Percentiles rank a stretch among this genome's conserved stretches.
Conservation (phyloP, 2,329 filamentous ascomycete genomes). For the Pseudocercospora cruenta region DNA sequence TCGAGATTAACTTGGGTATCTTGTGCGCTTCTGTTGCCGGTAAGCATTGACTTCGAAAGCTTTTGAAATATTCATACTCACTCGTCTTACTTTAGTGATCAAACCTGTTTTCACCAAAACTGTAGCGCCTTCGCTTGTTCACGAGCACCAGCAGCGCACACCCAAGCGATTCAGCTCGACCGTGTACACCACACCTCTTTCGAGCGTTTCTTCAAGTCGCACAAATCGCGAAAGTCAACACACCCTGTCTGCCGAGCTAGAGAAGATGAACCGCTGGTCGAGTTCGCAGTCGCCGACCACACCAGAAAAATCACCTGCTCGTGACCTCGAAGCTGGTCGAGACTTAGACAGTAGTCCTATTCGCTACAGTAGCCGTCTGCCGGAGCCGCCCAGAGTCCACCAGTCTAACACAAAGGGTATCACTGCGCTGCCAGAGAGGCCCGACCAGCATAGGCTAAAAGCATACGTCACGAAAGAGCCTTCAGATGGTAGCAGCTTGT, state of each 20-base stretch:
- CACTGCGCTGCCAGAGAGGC: conserved; percentile 10
- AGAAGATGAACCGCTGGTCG: conserved; percentile 18
- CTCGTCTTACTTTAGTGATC: conserved; percentile 16
- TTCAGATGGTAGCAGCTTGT: neutral
- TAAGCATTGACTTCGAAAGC: conserved; percentile 1
- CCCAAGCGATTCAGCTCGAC: conserved; percentile 9
- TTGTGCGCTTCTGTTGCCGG: conserved; percentile 38
- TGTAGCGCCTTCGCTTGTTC: conserved; percentile 16
- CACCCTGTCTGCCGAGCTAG: conserved; percentile 14
- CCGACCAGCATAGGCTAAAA: conserved; percentile 14
- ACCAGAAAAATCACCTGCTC: neutral
- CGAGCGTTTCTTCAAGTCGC: neutral
- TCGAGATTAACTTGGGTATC: conserved; percentile 39
- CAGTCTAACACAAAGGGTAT: conserved; percentile 3
- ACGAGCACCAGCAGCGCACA: conserved; percentile 2
- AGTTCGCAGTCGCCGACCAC: neutral
- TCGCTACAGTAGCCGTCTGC: conserved; percentile 17
- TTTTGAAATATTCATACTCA: neutral
- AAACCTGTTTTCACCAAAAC: conserved; percentile 27
- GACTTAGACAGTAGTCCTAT: conserved; percentile 11
- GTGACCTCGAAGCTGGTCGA: conserved; percentile 6
- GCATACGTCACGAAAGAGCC: conserved; percentile 12
- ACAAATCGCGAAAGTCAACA: conserved; percentile 3
- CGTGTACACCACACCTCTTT: conserved; percentile 8
- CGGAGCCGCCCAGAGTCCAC: conserved; percentile 13